A percentile compares a stretch with the other conserved stretches of the same genome.
Conservation (phyloP, 1,284 basidiomycete species). For the Tilletia caries region DNA sequence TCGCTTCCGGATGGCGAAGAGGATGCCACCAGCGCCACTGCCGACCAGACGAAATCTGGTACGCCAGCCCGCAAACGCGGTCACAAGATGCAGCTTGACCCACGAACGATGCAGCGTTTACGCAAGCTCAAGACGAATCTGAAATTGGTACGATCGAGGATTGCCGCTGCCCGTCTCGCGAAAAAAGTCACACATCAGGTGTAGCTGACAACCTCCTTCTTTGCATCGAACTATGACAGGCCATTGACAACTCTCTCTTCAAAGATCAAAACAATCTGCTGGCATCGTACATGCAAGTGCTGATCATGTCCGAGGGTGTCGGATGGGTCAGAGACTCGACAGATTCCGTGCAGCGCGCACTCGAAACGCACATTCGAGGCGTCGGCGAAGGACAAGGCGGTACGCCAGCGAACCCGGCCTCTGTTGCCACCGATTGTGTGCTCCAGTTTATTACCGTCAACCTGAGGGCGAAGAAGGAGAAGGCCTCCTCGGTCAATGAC, state of each 20-base stretch:
- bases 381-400: background rate
- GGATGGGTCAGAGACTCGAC: constrained; percentile 33
- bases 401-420: constrained; percentile 23
- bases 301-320: constrained; percentile 44
- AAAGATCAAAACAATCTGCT: constrained; percentile 42
- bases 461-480: constrained; percentile 28
- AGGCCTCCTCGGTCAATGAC: constrained; percentile 44
- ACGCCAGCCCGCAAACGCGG: background rate
- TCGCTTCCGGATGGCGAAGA: constrained; percentile 45
- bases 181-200: no score
- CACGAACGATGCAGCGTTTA: constrained; percentile 32
- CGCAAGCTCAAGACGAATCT: constrained; percentile 46
- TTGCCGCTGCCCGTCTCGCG: no score
- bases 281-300: constrained; percentile 44
- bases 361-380: constrained; percentile 15
- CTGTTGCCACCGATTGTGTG: constrained; percentile 28
- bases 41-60: background rate
- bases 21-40: background rate
- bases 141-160: constrained; percentile 38
- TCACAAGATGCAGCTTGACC: constrained; percentile 30
- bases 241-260: constrained; percentile 32
- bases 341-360: constrained; percentile 30
- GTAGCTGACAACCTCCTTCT: no score
- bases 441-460: constrained; percentile 39
- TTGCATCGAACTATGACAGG: background rate